Evolutionary conservation across 2,329 filamentous ascomycete genomes (phyloP).

Genomic region (Penicillium sp.): DNA sequence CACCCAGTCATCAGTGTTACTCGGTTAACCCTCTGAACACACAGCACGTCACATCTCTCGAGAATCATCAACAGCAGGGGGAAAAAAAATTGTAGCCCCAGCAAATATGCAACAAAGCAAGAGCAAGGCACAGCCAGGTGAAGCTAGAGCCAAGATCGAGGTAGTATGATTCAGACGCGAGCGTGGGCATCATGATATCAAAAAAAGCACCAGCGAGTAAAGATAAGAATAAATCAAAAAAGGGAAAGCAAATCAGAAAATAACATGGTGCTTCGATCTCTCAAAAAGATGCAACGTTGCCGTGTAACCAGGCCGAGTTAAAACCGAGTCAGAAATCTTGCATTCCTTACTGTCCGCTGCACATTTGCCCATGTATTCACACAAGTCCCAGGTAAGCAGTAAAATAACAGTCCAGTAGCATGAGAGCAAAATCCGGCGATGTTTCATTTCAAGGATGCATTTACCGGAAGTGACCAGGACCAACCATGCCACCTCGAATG

Average conservation of each 20-base stretch:
- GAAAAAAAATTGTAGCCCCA: not conserved
- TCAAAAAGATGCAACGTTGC: conserved; percentile 15
- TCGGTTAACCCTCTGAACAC: not conserved
- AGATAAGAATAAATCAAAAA: not conserved
- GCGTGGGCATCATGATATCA: conserved; percentile 14
- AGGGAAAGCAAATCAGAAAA: not conserved
- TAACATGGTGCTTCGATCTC: conserved; percentile 17
- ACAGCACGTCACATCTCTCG: conserved; percentile 5
- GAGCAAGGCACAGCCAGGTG: conserved; percentile 11
- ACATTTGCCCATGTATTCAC: conserved; percentile 14
- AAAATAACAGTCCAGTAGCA: conserved; percentile 3
- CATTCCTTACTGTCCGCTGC: conserved; percentile 8
- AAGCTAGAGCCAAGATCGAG: conserved; percentile 14
- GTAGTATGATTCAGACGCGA: conserved; percentile 6
- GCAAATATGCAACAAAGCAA: conserved; percentile 8
- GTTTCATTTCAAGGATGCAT: not conserved
- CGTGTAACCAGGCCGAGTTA: conserved; percentile 10
- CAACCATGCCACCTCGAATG: conserved; percentile 37
- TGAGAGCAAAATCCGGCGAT: not conserved
- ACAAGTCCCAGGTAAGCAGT: conserved; percentile 10
- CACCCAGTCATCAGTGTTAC: not conserved
- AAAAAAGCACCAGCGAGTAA: conserved; percentile 20
- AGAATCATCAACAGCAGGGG: conserved; percentile 11
- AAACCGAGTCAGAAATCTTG: conserved; percentile 9
- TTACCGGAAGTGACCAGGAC: conserved; percentile 39